phyloP scores from a whole-genome alignment of 176 grass and related monocot species.

The Triticum monococcum region DNA sequence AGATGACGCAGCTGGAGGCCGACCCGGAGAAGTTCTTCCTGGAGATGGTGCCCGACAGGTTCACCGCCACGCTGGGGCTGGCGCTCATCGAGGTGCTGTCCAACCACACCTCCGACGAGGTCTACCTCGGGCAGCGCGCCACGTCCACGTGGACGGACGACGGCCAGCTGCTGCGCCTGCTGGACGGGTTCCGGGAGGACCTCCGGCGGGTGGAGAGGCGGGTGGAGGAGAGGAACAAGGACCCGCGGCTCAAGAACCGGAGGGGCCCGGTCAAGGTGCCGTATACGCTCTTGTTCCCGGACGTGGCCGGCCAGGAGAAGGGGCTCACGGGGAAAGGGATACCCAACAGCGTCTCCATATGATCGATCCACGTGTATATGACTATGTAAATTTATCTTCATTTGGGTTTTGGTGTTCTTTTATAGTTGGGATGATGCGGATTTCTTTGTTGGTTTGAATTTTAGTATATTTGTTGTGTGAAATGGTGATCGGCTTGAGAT shows the following conservation, averaged over 20 bases:
- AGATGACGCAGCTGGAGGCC: slow-evolving; percentile 60
- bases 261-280: slow-evolving; percentile 62
- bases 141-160: slow-evolving; percentile 75
- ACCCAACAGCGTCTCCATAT: slow-evolving; percentile 92
- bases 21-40: slow-evolving; percentile 72
- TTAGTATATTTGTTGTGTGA: not conserved
- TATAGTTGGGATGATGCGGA: not conserved
- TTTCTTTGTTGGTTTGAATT: not conserved
- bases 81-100: slow-evolving; percentile 93
- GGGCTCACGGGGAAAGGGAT: slow-evolving; percentile 91
- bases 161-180: slow-evolving; percentile 58
- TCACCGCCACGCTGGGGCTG: slow-evolving; percentile 77
- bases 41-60: slow-evolving; percentile 67
- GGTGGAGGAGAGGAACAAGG: slow-evolving; percentile 61
- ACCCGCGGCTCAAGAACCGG: slow-evolving; percentile 54
- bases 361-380: not conserved
- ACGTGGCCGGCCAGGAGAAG: slow-evolving; percentile 52
- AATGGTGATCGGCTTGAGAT: not conserved
- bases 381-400: not conserved
- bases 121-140: slow-evolving; percentile 79
- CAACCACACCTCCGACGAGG: slow-evolving; percentile 79
- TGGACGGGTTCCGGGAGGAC: slow-evolving; percentile 55
- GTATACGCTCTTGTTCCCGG: slow-evolving; percentile 80
- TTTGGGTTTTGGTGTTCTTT: not conserved
- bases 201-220: slow-evolving; percentile 60